Evolutionary conservation across 1,284 basidiomycete species (phyloP).

Genomic region (Ustilago cynodontis): DNA sequence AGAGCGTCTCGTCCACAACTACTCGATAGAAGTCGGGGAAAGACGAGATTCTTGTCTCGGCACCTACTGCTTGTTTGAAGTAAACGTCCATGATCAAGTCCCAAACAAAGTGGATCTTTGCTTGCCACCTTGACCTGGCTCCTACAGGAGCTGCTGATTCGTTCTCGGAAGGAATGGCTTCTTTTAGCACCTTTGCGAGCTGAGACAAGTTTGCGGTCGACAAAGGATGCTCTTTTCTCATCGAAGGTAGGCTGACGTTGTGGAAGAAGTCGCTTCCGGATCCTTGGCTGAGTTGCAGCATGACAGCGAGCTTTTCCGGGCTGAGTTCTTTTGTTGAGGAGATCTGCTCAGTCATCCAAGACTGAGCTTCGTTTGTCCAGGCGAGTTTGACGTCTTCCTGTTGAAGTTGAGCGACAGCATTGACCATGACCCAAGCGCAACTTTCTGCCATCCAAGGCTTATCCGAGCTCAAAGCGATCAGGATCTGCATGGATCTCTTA

Average conservation of each 20-base stretch:
- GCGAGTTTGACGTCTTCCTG: slow-evolving; percentile 13
- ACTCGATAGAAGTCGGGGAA: slow-evolving; percentile 91
- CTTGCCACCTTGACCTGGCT: slow-evolving; percentile 77
- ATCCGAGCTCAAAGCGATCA: slow-evolving; percentile 80
- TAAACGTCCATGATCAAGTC: slow-evolving; percentile 82
- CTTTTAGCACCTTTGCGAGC: slow-evolving; percentile 74
- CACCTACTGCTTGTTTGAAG: slow-evolving; percentile 71
- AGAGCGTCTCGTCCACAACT: slow-evolving; percentile 91
- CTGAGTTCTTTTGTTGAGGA: slow-evolving; percentile 76
- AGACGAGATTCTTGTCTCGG: slow-evolving; percentile 73
- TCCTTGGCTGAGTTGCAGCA: slow-evolving; percentile 75
- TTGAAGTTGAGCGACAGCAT: slow-evolving; percentile 37
- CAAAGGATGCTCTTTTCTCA: slow-evolving; percentile 79
- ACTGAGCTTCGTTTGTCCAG: slow-evolving; percentile 50
- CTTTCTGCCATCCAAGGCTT: slow-evolving; percentile 94
- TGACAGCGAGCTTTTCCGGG: slow-evolving; percentile 87
- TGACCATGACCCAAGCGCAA: slow-evolving; percentile 80
- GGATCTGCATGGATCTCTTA: slow-evolving; percentile 76
- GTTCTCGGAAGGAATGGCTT: slow-evolving; percentile 74
- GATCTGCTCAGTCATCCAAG: slow-evolving; percentile 49
- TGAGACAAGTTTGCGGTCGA: slow-evolving; percentile 78
- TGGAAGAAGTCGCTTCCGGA: slow-evolving; percentile 50
- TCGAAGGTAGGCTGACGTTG: slow-evolving; percentile 66
- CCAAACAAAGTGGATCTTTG: slow-evolving; percentile 94
- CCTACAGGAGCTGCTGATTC: slow-evolving; percentile 73